Evolutionary conservation across 306 rosid species (phyloP), one percentile per base, ranked within the genome.

Genomic region (Fragaria nilgerrensis): DNA sequence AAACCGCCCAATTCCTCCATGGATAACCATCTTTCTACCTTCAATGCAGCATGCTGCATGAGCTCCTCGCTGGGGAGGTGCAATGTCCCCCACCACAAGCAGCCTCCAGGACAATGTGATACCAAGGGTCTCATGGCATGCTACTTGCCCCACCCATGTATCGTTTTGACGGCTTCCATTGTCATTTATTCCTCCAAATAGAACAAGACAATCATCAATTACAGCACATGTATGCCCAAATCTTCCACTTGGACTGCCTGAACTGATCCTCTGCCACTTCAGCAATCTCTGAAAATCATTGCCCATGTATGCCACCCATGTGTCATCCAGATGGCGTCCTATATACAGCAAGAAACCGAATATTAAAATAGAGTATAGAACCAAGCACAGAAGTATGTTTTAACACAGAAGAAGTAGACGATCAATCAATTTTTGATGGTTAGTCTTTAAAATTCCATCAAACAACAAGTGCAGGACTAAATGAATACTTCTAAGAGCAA

Each of bases 301-400:
- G 9, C 97, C 92, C 53, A 88, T 83, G 82, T 84, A 80, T 19
- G 95, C 95, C 86, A 82, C 95, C 98, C 98, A 90, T 14, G 97
- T 92, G 83, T 94, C 98, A 74, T 89, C 98, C 55, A 90, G 93
- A 86, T 94, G 96, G 64, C 97, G 90, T 70, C 98, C 98, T 94
- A 64, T 37, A 43, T 27, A 73, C 56, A 79, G 61, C 62, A 87
- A 49, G 52, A 20, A 78, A 55, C 34, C 63, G 70, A 74, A 75
- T 77, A 50, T 20, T 9, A 29, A 45, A 78, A 48, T 52, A 34
- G 29, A 52, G 80, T 75, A 61, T 39, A 48, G 9, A 74, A 69
- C 65, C 10, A 45, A 73, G 77, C 73, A 49, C 25, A 47, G 59
- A 65, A 61, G 39, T 70, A 44, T 11, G 49, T 20, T 20, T 41